These are phyloP conservation scores for Thymus quinquecostatus DNA, from an alignment of 257 asterid species.

Conservation along the genomic window DNA sequence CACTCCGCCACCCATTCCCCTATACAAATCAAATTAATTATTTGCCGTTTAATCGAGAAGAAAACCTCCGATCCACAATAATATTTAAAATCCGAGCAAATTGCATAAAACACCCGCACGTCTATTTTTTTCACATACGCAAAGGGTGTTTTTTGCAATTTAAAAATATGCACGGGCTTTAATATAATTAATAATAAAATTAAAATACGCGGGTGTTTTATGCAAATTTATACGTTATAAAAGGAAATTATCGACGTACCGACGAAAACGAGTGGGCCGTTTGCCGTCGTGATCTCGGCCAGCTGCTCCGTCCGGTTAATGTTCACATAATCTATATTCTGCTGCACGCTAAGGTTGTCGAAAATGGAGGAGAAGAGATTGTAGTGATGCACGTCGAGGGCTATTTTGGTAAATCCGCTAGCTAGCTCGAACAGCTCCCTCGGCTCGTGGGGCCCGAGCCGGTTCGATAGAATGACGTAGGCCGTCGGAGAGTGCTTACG, in stretches of 20 bases:
- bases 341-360: slow-evolving; percentile 42
- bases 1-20: slow-evolving; percentile 92
- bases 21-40: slow-evolving; percentile 13
- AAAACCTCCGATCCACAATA: not conserved
- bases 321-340: slow-evolving; percentile 53
- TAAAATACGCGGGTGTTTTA: too few relatives aligned
- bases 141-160: too few relatives aligned
- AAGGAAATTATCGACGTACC: slow-evolving; percentile 38
- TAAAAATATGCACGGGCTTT: too few relatives aligned
- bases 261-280: slow-evolving; percentile 67
- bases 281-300: slow-evolving; percentile 41
- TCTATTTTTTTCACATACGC: too few relatives aligned
- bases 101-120: too few relatives aligned
- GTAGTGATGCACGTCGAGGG: slow-evolving; percentile 70
- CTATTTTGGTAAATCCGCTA: slow-evolving; percentile 44
- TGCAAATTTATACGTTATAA: too few relatives aligned
- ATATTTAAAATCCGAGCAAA: too few relatives aligned
- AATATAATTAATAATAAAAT: too few relatives aligned
- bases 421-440: slow-evolving; percentile 59
- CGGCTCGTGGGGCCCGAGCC: slow-evolving; percentile 48
- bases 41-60: not conserved
- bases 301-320: slow-evolving; percentile 44
- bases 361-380: slow-evolving; percentile 44
- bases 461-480: slow-evolving; percentile 58
- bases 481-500: slow-evolving; percentile 53